These are phyloP conservation scores for Helichrysum umbraculigerum DNA, from an alignment of 129 eudicot species.

Conservation along the genomic window DNA sequence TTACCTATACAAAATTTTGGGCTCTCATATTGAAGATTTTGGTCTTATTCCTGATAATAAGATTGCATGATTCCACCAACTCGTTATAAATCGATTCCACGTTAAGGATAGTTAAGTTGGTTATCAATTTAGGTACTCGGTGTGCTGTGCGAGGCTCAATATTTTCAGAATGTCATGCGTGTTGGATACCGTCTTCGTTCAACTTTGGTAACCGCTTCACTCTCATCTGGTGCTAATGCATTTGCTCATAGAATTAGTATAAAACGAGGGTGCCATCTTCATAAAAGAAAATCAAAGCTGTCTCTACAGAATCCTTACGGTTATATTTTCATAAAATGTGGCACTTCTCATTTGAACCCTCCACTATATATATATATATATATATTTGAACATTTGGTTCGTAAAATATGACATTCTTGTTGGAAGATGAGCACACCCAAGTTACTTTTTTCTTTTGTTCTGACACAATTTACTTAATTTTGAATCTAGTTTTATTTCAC, in stretches of 20 bases:
- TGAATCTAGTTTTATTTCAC: not conserved
- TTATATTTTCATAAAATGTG: not conserved
- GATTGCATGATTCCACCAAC: not conserved
- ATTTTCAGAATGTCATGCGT: slow-evolving; percentile 98
- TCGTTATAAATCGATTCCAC: not conserved
- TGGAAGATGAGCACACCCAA: not conserved
- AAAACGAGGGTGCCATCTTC: not conserved
- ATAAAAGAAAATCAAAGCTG: not conserved
- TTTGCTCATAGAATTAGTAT: not conserved
- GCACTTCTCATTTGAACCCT: too few species aligned
- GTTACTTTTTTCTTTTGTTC: not conserved
- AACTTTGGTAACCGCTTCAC: slow-evolving; percentile 68
- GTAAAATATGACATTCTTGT: not conserved
- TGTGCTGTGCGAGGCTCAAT: slow-evolving; percentile 88
- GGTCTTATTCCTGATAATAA: not conserved
- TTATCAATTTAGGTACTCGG: slow-evolving; percentile 64
- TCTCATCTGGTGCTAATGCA: slow-evolving; percentile 2
- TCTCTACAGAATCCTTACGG: not conserved
- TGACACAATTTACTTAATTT: not conserved
- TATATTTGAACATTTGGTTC: not conserved
- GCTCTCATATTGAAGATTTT: not conserved
- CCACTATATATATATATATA: not conserved
- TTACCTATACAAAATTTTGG: slow-evolving; percentile 6
- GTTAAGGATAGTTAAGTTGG: slow-evolving; percentile 17
- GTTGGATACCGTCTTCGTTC: slow-evolving; percentile 92